These are phyloP conservation scores for Tolypocladium endophyticum DNA, from an alignment of 2,329 filamentous ascomycete species.

Conservation along the genomic window DNA sequence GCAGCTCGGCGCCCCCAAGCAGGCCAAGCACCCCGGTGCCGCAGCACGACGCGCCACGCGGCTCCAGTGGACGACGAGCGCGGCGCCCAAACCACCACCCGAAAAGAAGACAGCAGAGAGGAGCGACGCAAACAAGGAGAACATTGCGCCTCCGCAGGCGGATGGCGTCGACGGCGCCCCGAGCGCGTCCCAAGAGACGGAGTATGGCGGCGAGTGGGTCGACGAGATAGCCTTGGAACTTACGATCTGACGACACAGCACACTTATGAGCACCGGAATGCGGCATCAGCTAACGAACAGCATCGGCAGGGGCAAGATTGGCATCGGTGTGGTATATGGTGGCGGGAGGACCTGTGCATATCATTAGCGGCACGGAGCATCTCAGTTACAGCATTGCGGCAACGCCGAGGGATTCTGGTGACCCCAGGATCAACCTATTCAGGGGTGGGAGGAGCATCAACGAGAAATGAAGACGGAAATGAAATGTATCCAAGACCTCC, in stretches of 20 bases:
- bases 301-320: neutral
- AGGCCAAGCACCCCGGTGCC: constrained; percentile 4
- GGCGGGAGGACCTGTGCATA: neutral
- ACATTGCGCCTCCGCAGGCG: constrained; percentile 4
- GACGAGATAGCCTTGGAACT: constrained; percentile 24
- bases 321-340: neutral
- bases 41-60: neutral
- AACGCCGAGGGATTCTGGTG: neutral
- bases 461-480: neutral
- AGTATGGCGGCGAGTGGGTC: constrained; percentile 27
- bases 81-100: neutral
- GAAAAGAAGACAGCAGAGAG: neutral
- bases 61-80: neutral
- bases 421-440: neutral
- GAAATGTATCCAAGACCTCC: neutral
- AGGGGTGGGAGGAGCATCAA: neutral
- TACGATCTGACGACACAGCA: constrained; percentile 4
- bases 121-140: constrained; percentile 13
- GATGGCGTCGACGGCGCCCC: neutral
- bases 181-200: constrained; percentile 23
- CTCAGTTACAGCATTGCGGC: neutral
- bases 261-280: neutral
- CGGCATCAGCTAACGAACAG: neutral
- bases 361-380: neutral
- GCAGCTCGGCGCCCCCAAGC: constrained; percentile 3